Base-by-base conservation (phyloP, 371 early-diverging fungal genomes). In the Saksenaea vasiformis region DNA sequence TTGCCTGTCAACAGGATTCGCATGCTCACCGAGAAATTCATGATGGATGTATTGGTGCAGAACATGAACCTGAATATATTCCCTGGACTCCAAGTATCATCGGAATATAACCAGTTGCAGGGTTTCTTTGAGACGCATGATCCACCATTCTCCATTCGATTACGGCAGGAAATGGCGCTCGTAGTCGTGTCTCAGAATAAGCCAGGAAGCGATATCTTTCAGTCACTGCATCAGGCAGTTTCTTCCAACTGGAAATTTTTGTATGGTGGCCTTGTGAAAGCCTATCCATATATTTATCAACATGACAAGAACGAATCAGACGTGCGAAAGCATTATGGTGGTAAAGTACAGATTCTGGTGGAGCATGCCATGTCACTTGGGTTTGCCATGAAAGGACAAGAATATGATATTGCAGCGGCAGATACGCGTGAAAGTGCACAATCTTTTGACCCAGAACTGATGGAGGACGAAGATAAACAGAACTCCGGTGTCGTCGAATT, bases 1-100 rank as follows among this genome's bases (percentile, higher is more conserved):
- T 67, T 82, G 27, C 82, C 82, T 27, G 64, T 73, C 10, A 67
- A 77, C 8, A 84, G 84, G 7, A 74, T 87, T 36, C 71, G 77
- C 28, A 67, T 76, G 72, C 63, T 81, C 39, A 78, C 78, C n/a
- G 77, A 81, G 54, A 81, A 81, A 47, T 81, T 78, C 58, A 81
- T 81, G 62, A 81, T 78, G 78, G 82, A 81, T 56, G 79, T 78
- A 1, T 65, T 81, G 19, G 75, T 81, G 5, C 77, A 78, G 53
- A 78, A 73, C 39, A 34, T 81, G 34, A 77, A 71, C 54, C 65
- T 70, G n/a, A 65, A 70, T 36, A 47, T 65, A 0, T 76, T 80
- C 44, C 73, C 82, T 1, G 61, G 58, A 19, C 69, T 71, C 57
- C 71, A 69, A 36, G 77, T 60, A 74, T 71, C 37, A 31, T 70